Conservation (phyloP, 768 basidiomycete genomes). For the Mycena sanguinolenta region DNA sequence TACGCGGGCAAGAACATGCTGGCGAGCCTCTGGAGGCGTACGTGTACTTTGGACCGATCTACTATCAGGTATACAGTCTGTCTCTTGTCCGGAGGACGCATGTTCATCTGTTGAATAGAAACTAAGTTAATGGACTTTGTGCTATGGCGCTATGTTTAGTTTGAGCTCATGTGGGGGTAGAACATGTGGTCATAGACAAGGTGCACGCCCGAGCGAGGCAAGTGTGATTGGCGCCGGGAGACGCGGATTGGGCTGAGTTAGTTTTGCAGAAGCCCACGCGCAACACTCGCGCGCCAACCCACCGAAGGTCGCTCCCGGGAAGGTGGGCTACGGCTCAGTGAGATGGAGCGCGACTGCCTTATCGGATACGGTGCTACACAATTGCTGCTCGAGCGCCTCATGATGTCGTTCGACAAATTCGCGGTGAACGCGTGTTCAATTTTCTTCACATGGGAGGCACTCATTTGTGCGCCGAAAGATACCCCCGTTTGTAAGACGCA, state of each 20-base stretch:
- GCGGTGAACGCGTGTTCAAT: conserved; percentile 97
- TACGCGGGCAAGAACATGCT: conserved; percentile 99
- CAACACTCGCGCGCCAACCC: conserved; percentile 95
- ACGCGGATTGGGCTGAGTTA: conserved; percentile 24
- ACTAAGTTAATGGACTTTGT: conserved; percentile 77
- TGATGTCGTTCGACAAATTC: conserved; percentile 99
- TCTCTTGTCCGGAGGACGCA: conserved; percentile 23
- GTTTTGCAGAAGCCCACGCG: conserved; percentile 85
- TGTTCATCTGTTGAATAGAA: conserved; percentile 66
- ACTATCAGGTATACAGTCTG: conserved; percentile 85
- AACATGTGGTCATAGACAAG: conserved; percentile 99
- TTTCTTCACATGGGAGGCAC: conserved; percentile 96
- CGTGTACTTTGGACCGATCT: conserved; percentile 98
- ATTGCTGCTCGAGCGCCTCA: conserved; percentile 93
- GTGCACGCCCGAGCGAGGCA: conserved; percentile 99
- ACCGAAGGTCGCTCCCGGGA: conserved; percentile 98
- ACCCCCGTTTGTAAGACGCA: conserved; percentile 88
- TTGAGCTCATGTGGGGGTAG: conserved; percentile 48
- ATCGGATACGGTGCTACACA: conserved; percentile 99
- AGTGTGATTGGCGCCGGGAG: conserved; percentile 40
- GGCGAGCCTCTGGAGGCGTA: conserved; percentile 95
- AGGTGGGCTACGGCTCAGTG: conserved; percentile 95
- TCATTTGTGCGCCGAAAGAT: conserved; percentile 94
- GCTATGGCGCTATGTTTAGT: background rate
- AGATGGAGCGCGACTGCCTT: conserved; percentile 99